Evolutionary conservation across 306 rosid species (phyloP).

Genomic region (Dryas drummondii): DNA sequence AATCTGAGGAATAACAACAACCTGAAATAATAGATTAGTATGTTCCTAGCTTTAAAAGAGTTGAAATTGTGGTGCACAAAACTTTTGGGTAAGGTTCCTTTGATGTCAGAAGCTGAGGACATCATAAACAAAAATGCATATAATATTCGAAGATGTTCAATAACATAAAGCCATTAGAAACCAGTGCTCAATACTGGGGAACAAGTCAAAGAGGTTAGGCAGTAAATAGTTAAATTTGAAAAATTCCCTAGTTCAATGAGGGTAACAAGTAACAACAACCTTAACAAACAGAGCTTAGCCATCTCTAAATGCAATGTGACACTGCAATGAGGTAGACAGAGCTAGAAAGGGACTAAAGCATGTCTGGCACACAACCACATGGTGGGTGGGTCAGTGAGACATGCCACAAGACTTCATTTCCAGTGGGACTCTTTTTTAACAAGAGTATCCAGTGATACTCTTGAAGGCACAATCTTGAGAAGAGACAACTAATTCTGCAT

Average conservation of each 20-base stretch:
- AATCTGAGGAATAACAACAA: no score
- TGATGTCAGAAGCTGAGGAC: constrained; percentile 17
- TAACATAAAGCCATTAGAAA: not conserved
- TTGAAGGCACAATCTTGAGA: not conserved
- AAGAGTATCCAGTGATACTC: not conserved
- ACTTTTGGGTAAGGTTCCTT: not conserved
- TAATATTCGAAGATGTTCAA: not conserved
- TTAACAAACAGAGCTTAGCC: not conserved
- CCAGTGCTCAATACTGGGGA: not conserved
- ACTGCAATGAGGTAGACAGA: not conserved
- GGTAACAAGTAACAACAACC: not conserved
- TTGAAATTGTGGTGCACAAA: constrained; percentile 6
- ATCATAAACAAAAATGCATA: not conserved
- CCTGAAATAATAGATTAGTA: no score
- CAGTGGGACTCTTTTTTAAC: not conserved
- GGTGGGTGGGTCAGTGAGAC: not conserved
- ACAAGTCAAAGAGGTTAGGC: not conserved
- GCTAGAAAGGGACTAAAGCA: not conserved
- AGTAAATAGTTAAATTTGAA: not conserved
- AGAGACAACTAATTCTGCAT: not conserved
- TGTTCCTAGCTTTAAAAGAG: constrained; percentile 3
- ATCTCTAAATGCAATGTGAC: not conserved
- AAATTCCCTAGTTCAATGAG: not conserved
- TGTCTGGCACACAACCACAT: not conserved
- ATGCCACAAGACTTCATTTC: not conserved